Conservation (phyloP, 768 basidiomycete species). For the Udeniomyces megalosporus region DNA sequence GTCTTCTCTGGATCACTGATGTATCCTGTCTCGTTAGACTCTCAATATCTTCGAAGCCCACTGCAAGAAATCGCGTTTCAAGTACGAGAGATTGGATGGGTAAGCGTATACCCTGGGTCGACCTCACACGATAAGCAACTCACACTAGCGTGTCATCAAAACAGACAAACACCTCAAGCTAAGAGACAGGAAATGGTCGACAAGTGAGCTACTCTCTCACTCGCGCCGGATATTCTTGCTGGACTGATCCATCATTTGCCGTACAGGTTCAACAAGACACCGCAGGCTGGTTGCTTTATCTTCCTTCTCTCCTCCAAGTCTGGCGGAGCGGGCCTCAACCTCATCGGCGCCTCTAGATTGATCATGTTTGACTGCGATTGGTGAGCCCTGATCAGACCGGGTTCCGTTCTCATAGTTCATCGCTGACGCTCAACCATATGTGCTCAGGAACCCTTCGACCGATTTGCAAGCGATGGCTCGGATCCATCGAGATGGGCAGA, state of each 20-base stretch:
- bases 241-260: background rate
- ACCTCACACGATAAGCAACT: constrained; percentile 40
- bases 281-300: constrained; percentile 33
- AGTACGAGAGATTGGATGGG: constrained; percentile 78
- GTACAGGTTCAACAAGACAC: background rate
- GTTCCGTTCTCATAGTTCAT: too few species aligned
- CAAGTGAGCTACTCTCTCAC: constrained; percentile 34
- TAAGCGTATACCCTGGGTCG: constrained; percentile 24
- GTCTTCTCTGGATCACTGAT: background rate
- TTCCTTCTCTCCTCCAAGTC: constrained; percentile 91
- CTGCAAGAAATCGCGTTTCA: constrained; percentile 59
- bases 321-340: constrained; percentile 82
- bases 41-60: constrained; percentile 79
- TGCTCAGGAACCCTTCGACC: constrained; percentile 29
- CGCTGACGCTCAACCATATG: background rate
- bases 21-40: constrained; percentile 34
- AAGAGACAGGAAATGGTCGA: constrained; percentile 81
- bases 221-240: background rate
- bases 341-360: constrained; percentile 47
- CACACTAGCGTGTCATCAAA: too few species aligned
- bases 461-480: constrained; percentile 78
- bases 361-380: constrained; percentile 71
- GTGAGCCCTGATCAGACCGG: too few species aligned
- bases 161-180: constrained; percentile 26
- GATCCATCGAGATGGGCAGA: constrained; percentile 70